phyloP scores from a whole-genome alignment of 139 green algal genomes.

The Coccomyxa sp. region DNA sequence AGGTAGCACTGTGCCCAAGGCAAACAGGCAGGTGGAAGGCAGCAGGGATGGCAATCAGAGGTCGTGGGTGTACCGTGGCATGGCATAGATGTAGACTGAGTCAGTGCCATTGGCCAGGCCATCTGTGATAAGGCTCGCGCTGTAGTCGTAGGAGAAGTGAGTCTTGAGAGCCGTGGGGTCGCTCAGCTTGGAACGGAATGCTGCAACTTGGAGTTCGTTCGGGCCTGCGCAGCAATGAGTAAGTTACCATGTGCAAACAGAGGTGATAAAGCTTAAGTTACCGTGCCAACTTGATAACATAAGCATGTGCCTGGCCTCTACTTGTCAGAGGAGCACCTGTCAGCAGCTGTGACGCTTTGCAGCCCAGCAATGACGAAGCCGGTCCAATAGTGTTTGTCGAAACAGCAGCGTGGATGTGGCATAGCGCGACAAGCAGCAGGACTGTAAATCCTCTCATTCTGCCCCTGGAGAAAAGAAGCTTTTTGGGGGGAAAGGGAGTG shows the following conservation, averaged over 20 bases:
- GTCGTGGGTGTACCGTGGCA: neutral
- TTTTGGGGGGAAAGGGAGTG: no score
- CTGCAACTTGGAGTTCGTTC: neutral
- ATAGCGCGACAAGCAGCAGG: neutral
- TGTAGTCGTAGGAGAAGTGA: neutral
- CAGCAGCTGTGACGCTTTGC: neutral
- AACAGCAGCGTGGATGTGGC: neutral
- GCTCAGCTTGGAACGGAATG: constrained; percentile 1
- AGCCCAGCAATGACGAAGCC: neutral
- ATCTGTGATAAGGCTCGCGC: neutral
- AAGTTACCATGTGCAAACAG: neutral
- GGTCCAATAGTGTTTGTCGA: neutral
- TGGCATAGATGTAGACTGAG: neutral
- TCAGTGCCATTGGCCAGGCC: constrained; percentile 2
- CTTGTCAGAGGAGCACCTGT: neutral
- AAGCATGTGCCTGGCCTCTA: neutral
- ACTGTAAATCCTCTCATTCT: neutral
- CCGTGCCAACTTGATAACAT: neutral
- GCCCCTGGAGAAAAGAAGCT: neutral
- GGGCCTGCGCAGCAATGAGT: neutral
- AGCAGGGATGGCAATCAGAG: neutral
- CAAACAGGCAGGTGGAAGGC: neutral
- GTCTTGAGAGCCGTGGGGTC: neutral
- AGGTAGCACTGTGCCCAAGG: neutral
- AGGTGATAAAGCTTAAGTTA: neutral